Base-by-base conservation (phyloP, 257 asterid genomes). In the Leptodermis oblonga region DNA sequence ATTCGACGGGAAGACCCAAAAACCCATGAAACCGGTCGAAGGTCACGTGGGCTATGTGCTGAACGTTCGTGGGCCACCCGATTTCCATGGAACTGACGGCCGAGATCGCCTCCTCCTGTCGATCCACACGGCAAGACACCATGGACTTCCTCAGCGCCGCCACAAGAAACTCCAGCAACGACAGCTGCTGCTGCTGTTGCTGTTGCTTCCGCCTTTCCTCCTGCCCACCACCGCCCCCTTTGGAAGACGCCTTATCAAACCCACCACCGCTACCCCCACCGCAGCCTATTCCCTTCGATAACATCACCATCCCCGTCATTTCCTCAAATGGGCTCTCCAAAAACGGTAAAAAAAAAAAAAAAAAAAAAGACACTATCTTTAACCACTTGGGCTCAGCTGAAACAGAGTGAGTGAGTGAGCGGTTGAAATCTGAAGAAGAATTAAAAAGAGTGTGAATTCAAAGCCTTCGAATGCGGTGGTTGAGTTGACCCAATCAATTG, bases 11-110 rank as follows among this genome's bases (percentile, higher is more conserved):
- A 52, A 94, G 92, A 23, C 97, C 99, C 76, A 94, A 71, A 78
- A 94, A 94, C 0, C 99, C 99, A 49, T 91, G 90, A 78, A 91
- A 94, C 5, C 97, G 85, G 71, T 94, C 99, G 69, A 94, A 94
- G 0, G 99, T 94, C 76, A 94, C 99, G 63, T 94, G 99, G 54
- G 96, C 67, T 12, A 94, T 79, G 83, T 94, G 99, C 77, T 89
- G 90, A 18, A 93, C 97, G 65, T 93, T 80, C 0, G 97, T 90
- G 63, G 98, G 98, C 94, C 90, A 93, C 20, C 98, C 97, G 78
- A 93, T 93, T 63, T 93, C 98, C 96, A 92, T 84, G 52, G 80
- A 82, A 48, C 81, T 92, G 41, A 87, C 89, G 81, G 92, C 82
- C 61, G 87, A 77, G 65, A 79, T 84, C 8, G 82, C 89, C 17